These are phyloP conservation scores for Brettanomyces custersianus DNA, from an alignment of 805 yeast species.

Conservation along the genomic window DNA sequence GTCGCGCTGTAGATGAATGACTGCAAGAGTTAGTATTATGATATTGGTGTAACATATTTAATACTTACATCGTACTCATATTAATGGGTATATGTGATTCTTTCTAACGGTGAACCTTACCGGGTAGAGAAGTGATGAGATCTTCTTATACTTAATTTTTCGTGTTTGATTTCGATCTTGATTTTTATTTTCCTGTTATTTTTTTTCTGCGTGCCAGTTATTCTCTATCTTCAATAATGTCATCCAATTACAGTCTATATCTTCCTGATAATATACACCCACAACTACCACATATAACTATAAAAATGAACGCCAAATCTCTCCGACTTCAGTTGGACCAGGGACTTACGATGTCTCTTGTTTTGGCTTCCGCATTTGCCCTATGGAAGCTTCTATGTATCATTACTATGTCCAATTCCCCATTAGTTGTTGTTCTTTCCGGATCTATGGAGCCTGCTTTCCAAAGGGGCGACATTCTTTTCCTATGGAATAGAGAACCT, in stretches of 20 bases:
- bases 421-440: constrained; percentile 91
- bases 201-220: no score
- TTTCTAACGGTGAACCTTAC: no score
- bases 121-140: no score
- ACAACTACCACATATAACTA: no score
- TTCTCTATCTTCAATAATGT: no score
- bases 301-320: constrained; percentile 20
- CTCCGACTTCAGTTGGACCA: constrained; percentile 27
- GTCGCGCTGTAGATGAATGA: constrained; percentile 23
- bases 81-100: no score
- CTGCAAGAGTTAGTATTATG: background rate
- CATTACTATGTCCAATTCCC: constrained; percentile 76
- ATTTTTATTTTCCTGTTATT: no score
- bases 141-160: no score
- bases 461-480: constrained; percentile 91
- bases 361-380: constrained; percentile 82
- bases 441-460: constrained; percentile 99
- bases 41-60: background rate
- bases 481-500: constrained; percentile 78
- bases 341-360: constrained; percentile 64
- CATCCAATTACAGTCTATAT: no score
- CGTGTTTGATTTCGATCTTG: no score
- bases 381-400: constrained; percentile 81
- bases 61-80: background rate
- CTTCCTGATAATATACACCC: no score